phyloP scores from a whole-genome alignment of 2,329 filamentous ascomycete genomes.

The Ceratocystis cacaofunesta region DNA sequence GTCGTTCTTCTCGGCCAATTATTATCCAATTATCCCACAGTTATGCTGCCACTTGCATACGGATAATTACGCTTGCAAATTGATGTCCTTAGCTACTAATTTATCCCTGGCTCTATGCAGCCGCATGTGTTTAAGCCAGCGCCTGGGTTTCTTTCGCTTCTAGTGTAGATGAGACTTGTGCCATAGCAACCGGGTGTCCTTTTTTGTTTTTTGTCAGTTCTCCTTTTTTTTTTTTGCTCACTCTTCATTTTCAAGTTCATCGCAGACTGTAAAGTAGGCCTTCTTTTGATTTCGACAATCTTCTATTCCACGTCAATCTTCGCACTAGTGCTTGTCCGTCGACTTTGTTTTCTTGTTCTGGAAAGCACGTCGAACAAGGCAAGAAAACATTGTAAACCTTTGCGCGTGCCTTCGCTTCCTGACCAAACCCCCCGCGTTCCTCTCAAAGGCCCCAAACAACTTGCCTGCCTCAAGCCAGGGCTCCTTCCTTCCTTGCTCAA shows the following conservation, averaged over 20 bases:
- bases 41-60: not conserved
- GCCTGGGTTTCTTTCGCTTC: constrained; percentile 1
- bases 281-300: not conserved
- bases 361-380: not conserved
- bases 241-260: not conserved
- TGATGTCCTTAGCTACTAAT: not conserved
- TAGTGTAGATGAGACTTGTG: not conserved
- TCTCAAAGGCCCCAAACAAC: not conserved
- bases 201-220: not conserved
- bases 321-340: not conserved
- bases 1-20: not conserved
- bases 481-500: not conserved
- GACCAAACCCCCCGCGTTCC: not conserved
- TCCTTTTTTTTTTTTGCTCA: not conserved
- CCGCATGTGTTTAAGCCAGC: not conserved
- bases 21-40: not conserved
- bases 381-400: not conserved
- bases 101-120: not conserved
- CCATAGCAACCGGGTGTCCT: constrained; percentile 1
- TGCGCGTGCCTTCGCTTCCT: not conserved
- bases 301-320: not conserved
- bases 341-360: not conserved
- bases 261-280: not conserved
- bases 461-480: not conserved
- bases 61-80: not conserved